Evolutionary conservation across 2,329 filamentous ascomycete genomes (phyloP).

Genomic region (Calonectria hawksworthii): DNA sequence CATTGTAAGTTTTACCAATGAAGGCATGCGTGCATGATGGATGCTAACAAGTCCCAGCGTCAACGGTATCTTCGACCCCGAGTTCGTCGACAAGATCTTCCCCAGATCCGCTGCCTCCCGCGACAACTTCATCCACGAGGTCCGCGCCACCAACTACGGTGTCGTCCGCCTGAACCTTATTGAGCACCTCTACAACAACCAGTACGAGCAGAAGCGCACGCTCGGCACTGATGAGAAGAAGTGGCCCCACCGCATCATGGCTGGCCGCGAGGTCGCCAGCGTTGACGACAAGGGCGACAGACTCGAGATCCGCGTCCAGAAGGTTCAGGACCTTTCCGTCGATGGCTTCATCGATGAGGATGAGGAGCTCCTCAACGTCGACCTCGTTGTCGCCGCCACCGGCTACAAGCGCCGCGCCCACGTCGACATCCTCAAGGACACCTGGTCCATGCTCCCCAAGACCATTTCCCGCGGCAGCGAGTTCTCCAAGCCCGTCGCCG

Average conservation of each 20-base stretch:
- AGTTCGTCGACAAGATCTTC: constrained; percentile 84
- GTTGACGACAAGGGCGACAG: constrained; percentile 67
- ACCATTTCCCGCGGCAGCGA: constrained; percentile 47
- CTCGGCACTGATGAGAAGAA: constrained; percentile 75
- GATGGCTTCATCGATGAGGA: constrained; percentile 56
- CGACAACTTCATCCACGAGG: constrained; percentile 71
- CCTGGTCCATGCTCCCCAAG: constrained; percentile 76
- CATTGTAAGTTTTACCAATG: constrained; percentile 76
- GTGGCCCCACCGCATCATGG: constrained; percentile 88
- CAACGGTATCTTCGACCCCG: constrained; percentile 96
- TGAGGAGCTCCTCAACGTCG: constrained; percentile 79
- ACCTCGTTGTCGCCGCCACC: constrained; percentile 87
- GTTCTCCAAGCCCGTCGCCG: constrained; percentile 53
- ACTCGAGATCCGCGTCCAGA: constrained; percentile 73
- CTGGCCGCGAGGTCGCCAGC: constrained; percentile 74
- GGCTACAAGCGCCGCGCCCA: constrained; percentile 87
- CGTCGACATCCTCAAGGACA: constrained; percentile 78
- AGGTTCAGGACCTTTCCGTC: constrained; percentile 54
- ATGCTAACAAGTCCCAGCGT: constrained; percentile 71
- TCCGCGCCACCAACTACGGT: constrained; percentile 92
- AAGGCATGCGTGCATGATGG: background rate
- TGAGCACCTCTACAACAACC: constrained; percentile 86
- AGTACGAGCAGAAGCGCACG: constrained; percentile 87
- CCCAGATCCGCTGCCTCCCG: constrained; percentile 75
- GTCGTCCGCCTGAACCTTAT: constrained; percentile 93